Conservation (phyloP, 2,329 filamentous ascomycete species). For the Scleromitrula shiraiana region DNA sequence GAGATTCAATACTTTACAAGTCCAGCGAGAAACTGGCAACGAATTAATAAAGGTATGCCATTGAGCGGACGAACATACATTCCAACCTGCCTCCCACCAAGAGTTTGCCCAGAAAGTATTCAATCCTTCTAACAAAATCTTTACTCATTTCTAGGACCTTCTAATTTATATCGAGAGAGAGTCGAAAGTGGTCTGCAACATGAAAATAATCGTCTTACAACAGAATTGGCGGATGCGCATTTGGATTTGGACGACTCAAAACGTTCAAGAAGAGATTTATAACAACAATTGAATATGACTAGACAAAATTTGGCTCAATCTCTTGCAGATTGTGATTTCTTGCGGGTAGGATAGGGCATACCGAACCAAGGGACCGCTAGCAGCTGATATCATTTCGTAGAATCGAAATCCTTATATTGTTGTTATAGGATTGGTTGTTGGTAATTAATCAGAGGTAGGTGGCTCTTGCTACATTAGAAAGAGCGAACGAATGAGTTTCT, state of each 20-base stretch:
- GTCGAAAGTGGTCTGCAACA: slow-evolving; percentile 36
- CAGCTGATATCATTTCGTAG: slow-evolving; percentile 13
- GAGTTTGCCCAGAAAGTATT: neutral
- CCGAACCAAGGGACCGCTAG: neutral
- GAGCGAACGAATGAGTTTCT: no score
- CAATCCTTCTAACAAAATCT: slow-evolving; percentile 3
- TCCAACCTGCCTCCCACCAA: no score
- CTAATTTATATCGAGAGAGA: slow-evolving; percentile 37
- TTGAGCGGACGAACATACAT: slow-evolving; percentile 7
- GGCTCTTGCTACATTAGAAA: slow-evolving; percentile 6
- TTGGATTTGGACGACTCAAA: slow-evolving; percentile 45
- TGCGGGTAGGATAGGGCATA: slow-evolving; percentile 38
- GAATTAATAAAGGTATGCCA: slow-evolving; percentile 40
- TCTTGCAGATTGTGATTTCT: slow-evolving; percentile 34
- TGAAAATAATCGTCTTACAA: slow-evolving; percentile 37
- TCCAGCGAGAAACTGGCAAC: slow-evolving; percentile 35
- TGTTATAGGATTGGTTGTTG: slow-evolving; percentile 53
- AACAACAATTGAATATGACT: slow-evolving; percentile 38
- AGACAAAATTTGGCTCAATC: slow-evolving; percentile 32
- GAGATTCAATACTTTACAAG: slow-evolving; percentile 39
- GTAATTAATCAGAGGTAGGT: slow-evolving; percentile 52
- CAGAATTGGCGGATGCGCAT: slow-evolving; percentile 36
- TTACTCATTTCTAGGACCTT: slow-evolving; percentile 35
- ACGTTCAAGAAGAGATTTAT: slow-evolving; percentile 41
- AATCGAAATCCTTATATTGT: slow-evolving; percentile 51